These are phyloP conservation scores for Bolboschoenoplectus hybrid DNA, from an alignment of 202 grass and related monocot genomes.

Conservation along the genomic window DNA sequence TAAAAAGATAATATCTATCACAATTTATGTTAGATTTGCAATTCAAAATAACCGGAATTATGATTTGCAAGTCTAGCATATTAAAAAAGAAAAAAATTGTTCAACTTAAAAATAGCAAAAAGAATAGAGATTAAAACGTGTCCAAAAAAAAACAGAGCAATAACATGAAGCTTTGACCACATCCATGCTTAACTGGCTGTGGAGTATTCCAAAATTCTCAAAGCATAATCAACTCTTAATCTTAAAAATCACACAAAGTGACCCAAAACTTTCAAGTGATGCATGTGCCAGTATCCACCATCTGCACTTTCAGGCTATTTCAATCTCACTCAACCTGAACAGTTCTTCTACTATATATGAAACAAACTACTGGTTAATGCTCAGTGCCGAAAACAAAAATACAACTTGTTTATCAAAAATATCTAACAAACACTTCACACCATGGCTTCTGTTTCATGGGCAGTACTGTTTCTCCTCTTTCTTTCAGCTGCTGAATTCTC, in stretches of 20 bases:
- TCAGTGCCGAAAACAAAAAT: not conserved
- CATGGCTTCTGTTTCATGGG: conserved; percentile 32
- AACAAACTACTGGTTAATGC: not conserved
- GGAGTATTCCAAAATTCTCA: not conserved
- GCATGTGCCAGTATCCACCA: conserved; percentile 28
- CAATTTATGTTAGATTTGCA: not conserved
- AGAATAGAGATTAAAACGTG: not conserved
- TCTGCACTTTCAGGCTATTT: conserved; percentile 6
- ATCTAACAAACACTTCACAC: not conserved
- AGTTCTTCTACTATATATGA: conserved; percentile 38
- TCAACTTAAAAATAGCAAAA: not conserved
- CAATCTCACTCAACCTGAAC: conserved; percentile 18
- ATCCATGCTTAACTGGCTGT: not conserved
- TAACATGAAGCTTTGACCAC: conserved; percentile 15
- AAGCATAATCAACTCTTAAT: conserved; percentile 9
- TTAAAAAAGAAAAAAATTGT: not conserved
- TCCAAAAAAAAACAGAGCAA: not conserved
- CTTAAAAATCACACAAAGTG: conserved; percentile 34
- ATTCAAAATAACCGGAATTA: not conserved
- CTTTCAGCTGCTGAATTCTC: conserved; percentile 11
- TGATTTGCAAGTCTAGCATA: not conserved
- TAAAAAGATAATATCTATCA: too few species aligned
- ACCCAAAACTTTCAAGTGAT: not conserved
- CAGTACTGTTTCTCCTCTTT: conserved; percentile 13
- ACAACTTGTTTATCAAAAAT: conserved; percentile 22